phyloP scores from a whole-genome alignment of 805 yeast species.

The Saturnispora silvae region DNA sequence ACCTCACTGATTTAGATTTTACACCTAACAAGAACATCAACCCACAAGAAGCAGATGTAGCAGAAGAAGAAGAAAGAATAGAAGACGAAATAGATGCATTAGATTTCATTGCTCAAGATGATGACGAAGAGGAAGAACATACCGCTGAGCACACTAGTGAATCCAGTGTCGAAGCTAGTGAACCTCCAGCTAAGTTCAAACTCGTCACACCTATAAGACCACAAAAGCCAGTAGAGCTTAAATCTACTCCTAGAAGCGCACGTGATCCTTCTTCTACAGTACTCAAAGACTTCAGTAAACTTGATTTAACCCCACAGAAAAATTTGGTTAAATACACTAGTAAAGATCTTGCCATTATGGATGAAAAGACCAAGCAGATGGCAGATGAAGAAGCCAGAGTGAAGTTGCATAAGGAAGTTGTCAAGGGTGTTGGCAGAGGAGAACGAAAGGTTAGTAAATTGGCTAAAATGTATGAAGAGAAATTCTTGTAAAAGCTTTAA shows the following conservation, averaged over 20 bases:
- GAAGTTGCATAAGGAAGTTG: conserved; percentile 21
- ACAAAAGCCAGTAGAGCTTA: conserved; percentile 4
- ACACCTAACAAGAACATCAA: no score
- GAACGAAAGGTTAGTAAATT: conserved; percentile 40
- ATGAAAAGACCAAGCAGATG: conserved; percentile 16
- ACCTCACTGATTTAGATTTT: background rate
- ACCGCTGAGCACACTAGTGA: no score
- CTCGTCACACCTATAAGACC: conserved; percentile 12
- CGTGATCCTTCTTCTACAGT: no score
- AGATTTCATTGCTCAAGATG: conserved; percentile 5
- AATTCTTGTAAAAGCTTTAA: conserved; percentile 18
- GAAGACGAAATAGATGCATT: conserved; percentile 5
- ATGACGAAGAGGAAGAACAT: no score
- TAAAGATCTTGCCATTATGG: conserved; percentile 19
- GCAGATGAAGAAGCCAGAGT: conserved; percentile 5
- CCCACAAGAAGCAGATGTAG: background rate
- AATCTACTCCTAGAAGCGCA: conserved; percentile 3
- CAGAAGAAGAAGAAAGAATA: conserved; percentile 7
- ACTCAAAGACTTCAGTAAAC: no score
- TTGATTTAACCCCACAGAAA: conserved; percentile 12
- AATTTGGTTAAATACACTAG: conserved; percentile 25
- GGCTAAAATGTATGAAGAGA: conserved; percentile 40
- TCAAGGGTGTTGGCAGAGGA: conserved; percentile 27
- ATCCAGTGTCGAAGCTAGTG: no score
- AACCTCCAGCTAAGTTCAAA: conserved; percentile 1